Conservation (phyloP, 176 grass and related monocot genomes). For the Canna indica region DNA sequence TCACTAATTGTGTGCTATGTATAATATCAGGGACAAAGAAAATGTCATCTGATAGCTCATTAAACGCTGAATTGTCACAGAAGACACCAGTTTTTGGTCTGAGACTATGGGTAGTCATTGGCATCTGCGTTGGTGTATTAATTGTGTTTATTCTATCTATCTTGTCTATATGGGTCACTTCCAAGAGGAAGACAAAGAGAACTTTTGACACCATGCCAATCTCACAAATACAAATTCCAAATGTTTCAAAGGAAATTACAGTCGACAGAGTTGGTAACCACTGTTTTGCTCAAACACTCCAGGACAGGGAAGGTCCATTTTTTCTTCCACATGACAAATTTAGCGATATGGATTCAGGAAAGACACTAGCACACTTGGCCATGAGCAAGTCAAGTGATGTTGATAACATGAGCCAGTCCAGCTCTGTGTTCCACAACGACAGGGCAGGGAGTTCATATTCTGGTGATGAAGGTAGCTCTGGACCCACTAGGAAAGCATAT, state of each 20-base stretch:
- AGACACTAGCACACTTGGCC: conserved; percentile 41
- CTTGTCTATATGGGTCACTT: conserved; percentile 68
- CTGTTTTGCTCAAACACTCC: conserved; percentile 67
- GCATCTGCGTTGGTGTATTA: conserved; percentile 54
- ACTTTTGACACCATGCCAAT: conserved; percentile 42
- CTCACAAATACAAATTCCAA: conserved; percentile 93
- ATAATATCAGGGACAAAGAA: conserved; percentile 23
- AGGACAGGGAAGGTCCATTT: conserved; percentile 40
- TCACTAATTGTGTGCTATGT: conserved; percentile 8
- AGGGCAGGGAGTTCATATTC: conserved; percentile 63
- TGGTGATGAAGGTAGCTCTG: conserved; percentile 62
- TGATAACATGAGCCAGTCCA: conserved; percentile 86
- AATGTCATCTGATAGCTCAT: conserved; percentile 24
- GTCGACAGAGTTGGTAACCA: conserved; percentile 62
- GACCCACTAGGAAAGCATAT: conserved; percentile 41
- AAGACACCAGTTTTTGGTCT: conserved; percentile 63
- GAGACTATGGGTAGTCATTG: conserved; percentile 76
- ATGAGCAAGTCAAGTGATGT: conserved; percentile 62
- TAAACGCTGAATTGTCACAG: conserved; percentile 47
- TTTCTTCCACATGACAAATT: conserved; percentile 38
- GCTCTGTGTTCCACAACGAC: conserved; percentile 68
- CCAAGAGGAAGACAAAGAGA: conserved; percentile 46
- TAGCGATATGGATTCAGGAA: conserved; percentile 34
- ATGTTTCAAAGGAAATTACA: conserved; percentile 89
- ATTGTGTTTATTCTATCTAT: conserved; percentile 68